Evolutionary conservation across 2,329 filamentous ascomycete species (phyloP).

Genomic region (Diaporthe helianthi): DNA sequence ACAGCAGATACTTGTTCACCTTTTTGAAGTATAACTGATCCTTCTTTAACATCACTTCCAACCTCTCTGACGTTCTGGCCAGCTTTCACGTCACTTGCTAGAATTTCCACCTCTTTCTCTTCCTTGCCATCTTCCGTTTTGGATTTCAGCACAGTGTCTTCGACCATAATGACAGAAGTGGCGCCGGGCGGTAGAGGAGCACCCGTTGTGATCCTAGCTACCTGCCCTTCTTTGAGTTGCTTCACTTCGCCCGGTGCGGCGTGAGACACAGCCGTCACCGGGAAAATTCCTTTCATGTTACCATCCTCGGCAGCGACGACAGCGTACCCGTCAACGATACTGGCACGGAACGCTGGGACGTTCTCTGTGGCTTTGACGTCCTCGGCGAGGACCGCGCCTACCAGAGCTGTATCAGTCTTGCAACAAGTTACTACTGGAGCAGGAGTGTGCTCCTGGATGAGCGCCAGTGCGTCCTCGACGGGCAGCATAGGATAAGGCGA

Average conservation of each 20-base stretch:
- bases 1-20: slow-evolving; percentile 86
- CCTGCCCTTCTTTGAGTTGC: slow-evolving; percentile 72
- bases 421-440: slow-evolving; percentile 61
- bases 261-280: slow-evolving; percentile 86
- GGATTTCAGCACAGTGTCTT: slow-evolving; percentile 82
- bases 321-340: slow-evolving; percentile 97
- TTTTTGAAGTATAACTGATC: slow-evolving; percentile 72
- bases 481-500: slow-evolving; percentile 94
- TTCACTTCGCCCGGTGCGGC: slow-evolving; percentile 75
- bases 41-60: slow-evolving; percentile 82
- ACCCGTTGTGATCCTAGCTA: slow-evolving; percentile 92
- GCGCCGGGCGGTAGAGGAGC: slow-evolving; percentile 88
- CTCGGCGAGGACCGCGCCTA: slow-evolving; percentile 82
- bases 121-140: slow-evolving; percentile 82
- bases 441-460: slow-evolving; percentile 79
- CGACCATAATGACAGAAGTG: slow-evolving; percentile 94
- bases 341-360: slow-evolving; percentile 92
- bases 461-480: slow-evolving; percentile 78
- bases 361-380: slow-evolving; percentile 81
- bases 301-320: slow-evolving; percentile 71
- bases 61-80: slow-evolving; percentile 92
- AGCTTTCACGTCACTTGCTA: slow-evolving; percentile 75
- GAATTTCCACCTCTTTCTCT: slow-evolving; percentile 86
- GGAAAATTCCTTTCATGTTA: slow-evolving; percentile 79
- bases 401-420: slow-evolving; percentile 69